Percentiles rank a stretch among this genome's conserved stretches.
phyloP scores from a whole-genome alignment of 164 flowering plant species.

The Tetracentron sinense region DNA sequence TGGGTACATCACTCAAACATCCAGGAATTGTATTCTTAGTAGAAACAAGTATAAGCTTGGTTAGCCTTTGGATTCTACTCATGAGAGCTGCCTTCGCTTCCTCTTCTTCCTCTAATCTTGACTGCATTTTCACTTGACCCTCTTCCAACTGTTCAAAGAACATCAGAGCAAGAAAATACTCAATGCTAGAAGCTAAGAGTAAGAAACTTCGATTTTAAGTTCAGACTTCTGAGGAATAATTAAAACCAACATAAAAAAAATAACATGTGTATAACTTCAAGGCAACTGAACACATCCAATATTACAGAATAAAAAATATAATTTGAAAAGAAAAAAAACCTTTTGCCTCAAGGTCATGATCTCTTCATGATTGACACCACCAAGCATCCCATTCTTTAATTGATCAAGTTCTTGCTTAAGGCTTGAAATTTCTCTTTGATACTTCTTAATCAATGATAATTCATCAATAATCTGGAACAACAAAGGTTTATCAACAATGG shows the following conservation, averaged over 20 bases:
- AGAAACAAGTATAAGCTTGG: conserved; percentile 96
- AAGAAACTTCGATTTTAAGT: not conserved
- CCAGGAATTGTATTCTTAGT: conserved; percentile 85
- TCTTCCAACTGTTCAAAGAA: conserved; percentile 70
- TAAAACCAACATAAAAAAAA: too few species aligned
- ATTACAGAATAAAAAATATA: not conserved
- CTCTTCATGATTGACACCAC: conserved; percentile 81
- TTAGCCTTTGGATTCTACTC: conserved; percentile 97
- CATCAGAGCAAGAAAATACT: not conserved
- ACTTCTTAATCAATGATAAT: conserved; percentile 94
- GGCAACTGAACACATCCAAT: too few species aligned
- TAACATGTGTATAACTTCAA: too few species aligned
- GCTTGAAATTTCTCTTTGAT: conserved; percentile 83
- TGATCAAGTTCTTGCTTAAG: conserved; percentile 91
- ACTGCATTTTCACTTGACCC: conserved; percentile 97
- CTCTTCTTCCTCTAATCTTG: conserved; percentile 97
- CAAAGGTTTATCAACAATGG: not conserved
- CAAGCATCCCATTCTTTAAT: conserved; percentile 78
- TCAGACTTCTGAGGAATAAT: too few species aligned
- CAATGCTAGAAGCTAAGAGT: not conserved
- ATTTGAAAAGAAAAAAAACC: conserved; percentile 37
- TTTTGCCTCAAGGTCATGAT: conserved; percentile 74
- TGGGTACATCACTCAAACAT: conserved; percentile 46
- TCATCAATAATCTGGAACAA: conserved; percentile 87
- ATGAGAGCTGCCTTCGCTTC: conserved; percentile 97